phyloP scores from a whole-genome alignment of 768 basidiomycete species.

The Amanita exitialis region DNA sequence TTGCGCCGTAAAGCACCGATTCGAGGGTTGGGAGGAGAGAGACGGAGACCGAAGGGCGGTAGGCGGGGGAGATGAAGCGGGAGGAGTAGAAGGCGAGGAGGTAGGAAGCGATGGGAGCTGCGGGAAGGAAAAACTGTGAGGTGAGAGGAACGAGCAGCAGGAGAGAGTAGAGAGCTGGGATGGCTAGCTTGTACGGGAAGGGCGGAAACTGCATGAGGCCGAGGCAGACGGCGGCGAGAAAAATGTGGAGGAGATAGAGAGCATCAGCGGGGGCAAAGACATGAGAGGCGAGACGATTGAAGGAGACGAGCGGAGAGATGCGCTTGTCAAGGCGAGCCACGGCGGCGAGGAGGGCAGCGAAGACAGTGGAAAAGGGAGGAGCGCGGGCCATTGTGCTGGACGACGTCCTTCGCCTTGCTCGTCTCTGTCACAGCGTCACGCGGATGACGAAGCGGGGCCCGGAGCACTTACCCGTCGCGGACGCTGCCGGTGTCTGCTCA shows the following conservation, averaged over 20 bases:
- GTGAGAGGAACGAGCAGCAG: slow-evolving; percentile 79
- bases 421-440: neutral
- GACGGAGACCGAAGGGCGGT: slow-evolving; percentile 82
- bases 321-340: slow-evolving; percentile 68
- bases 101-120: slow-evolving; percentile 80
- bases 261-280: slow-evolving; percentile 45
- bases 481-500: neutral
- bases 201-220: slow-evolving; percentile 58
- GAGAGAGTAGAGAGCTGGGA: slow-evolving; percentile 60
- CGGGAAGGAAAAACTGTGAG: slow-evolving; percentile 85
- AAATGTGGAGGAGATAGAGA: slow-evolving; percentile 55
- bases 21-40: slow-evolving; percentile 92
- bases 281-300: slow-evolving; percentile 48
- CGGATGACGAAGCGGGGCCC: neutral
- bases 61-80: slow-evolving; percentile 68
- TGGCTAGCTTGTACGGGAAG: slow-evolving; percentile 66
- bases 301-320: slow-evolving; percentile 56
- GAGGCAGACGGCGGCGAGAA: slow-evolving; percentile 62
- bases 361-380: slow-evolving; percentile 2
- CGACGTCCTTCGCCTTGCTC: neutral
- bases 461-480: too few relatives aligned
- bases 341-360: slow-evolving; percentile 47
- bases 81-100: slow-evolving; percentile 81
- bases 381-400: neutral
- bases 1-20: slow-evolving; percentile 91